Evolutionary conservation across 257 asterid genomes (phyloP).

Genomic region (Apocynum venetum): DNA sequence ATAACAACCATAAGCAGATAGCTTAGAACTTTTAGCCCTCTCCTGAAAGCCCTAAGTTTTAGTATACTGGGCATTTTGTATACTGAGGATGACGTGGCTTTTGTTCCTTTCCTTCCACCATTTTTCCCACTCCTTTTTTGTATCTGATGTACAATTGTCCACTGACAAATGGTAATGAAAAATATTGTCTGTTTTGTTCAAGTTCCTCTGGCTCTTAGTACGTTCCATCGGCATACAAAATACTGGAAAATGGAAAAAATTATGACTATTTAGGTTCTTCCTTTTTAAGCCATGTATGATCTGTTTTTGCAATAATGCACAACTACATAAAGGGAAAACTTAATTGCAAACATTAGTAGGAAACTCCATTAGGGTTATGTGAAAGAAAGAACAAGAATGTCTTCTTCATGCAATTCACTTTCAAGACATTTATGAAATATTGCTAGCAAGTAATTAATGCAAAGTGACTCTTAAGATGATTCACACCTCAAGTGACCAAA

Average conservation of each 20-base stretch:
- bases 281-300: neutral
- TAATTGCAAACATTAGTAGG: too few relatives aligned
- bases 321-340: neutral
- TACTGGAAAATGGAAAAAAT: too few relatives aligned
- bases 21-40: slow-evolving; percentile 51
- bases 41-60: slow-evolving; percentile 57
- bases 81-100: slow-evolving; percentile 59
- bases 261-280: too few relatives aligned
- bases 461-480: neutral
- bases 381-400: neutral
- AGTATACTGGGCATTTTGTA: slow-evolving; percentile 40
- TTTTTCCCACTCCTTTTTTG: neutral
- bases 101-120: slow-evolving; percentile 23
- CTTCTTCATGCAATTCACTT: slow-evolving; percentile 3
- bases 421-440: neutral
- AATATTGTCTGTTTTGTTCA: neutral
- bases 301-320: neutral
- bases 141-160: slow-evolving; percentile 27
- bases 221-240: too few relatives aligned
- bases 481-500: neutral
- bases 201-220: neutral
- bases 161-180: slow-evolving; percentile 20
- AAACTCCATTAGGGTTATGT: too few relatives aligned
- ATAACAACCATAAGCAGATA: slow-evolving; percentile 19
- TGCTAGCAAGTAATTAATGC: too few relatives aligned